Conservation (phyloP, 2,329 filamentous ascomycete genomes). For the Epichloe sp. region DNA sequence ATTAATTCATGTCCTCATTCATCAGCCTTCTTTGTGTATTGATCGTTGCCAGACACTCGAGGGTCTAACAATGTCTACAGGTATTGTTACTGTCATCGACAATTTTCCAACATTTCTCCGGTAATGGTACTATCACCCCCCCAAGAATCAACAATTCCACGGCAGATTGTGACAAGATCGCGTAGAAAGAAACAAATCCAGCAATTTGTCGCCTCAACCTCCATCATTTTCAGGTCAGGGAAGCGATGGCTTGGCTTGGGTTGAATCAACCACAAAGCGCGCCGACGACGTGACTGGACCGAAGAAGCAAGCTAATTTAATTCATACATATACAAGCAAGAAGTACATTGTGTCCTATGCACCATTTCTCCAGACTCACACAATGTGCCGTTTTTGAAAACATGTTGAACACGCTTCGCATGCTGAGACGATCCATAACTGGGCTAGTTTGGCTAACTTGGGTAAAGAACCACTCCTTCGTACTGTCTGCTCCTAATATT, state of each 20-base stretch:
- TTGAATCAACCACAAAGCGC: neutral
- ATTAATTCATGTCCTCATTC: too few species aligned
- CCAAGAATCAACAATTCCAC: too few species aligned
- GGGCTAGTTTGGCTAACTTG: constrained; percentile 20
- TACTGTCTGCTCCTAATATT: constrained; percentile 88
- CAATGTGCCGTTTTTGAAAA: neutral
- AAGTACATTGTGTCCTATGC: constrained; percentile 5
- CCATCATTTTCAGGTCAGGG: too few species aligned
- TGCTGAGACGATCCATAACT: neutral
- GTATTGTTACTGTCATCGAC: too few species aligned
- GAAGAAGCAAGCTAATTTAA: neutral
- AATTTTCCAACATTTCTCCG: too few species aligned
- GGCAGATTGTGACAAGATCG: too few species aligned
- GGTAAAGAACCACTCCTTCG: constrained; percentile 72
- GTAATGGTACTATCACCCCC: too few species aligned
- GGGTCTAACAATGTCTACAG: too few species aligned
- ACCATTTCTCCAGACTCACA: constrained; percentile 2
- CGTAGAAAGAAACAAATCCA: too few species aligned
- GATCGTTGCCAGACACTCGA: too few species aligned
- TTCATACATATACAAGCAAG: constrained; percentile 2
- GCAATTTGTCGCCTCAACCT: too few species aligned
- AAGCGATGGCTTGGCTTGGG: neutral
- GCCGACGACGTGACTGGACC: neutral
- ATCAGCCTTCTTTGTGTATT: too few species aligned
- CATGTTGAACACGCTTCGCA: constrained; percentile 1